Percentiles rank a stretch among this genome's conserved stretches.
phyloP scores from a whole-genome alignment of 2,329 filamentous ascomycete genomes.

The Teratosphaeria gauchensis region DNA sequence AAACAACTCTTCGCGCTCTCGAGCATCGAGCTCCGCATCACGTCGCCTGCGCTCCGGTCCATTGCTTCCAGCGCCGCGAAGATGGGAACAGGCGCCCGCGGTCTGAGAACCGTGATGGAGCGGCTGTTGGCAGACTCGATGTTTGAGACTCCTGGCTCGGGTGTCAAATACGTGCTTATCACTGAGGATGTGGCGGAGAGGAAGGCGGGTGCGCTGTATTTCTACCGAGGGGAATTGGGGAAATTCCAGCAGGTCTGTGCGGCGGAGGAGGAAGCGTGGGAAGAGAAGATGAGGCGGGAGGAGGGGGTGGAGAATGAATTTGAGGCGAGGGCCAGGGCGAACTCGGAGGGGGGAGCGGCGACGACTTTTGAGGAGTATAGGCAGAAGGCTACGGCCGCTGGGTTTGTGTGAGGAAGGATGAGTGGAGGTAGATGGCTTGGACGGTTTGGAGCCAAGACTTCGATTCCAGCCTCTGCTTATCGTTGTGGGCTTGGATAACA shows the following conservation, averaged over 20 bases:
- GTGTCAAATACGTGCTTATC: slow-evolving; percentile 37
- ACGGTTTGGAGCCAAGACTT: neutral
- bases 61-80: slow-evolving; percentile 62
- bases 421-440: neutral
- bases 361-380: slow-evolving; percentile 40
- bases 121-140: slow-evolving; percentile 36
- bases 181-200: slow-evolving; percentile 36
- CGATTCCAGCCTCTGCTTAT: too few species aligned
- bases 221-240: slow-evolving; percentile 29
- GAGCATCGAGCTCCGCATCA: slow-evolving; percentile 69
- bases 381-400: slow-evolving; percentile 29
- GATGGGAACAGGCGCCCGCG: slow-evolving; percentile 61
- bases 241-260: slow-evolving; percentile 31
- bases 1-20: slow-evolving; percentile 77
- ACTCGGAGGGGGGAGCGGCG: slow-evolving; percentile 19
- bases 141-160: slow-evolving; percentile 39
- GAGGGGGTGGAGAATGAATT: slow-evolving; percentile 18
- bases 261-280: slow-evolving; percentile 39
- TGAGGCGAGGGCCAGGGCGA: slow-evolving; percentile 19
- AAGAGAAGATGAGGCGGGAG: slow-evolving; percentile 26
- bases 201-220: slow-evolving; percentile 33
- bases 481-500: too few species aligned
- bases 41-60: slow-evolving; percentile 66
- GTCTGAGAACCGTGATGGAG: slow-evolving; percentile 40
- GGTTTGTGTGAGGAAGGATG: slow-evolving; percentile 11